A percentile compares a stretch with the other conserved stretches of the same genome.
Evolutionary conservation across 2,329 filamentous ascomycete genomes (phyloP).

Genomic region (Chalaropsis ovoidea): DNA sequence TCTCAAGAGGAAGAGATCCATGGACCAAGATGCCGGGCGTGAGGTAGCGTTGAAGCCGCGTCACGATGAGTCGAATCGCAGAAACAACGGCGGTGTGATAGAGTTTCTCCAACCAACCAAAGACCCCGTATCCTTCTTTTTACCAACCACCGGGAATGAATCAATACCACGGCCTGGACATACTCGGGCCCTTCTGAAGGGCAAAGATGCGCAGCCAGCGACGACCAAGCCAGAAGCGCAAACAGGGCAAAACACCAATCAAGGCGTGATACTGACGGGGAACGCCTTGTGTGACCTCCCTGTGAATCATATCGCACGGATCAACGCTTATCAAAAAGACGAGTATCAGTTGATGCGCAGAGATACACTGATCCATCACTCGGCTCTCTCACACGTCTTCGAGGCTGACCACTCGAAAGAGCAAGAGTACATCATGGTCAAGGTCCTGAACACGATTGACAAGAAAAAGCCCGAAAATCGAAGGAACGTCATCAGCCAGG

Average conservation of each 20-base stretch:
- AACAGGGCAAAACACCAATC: background rate
- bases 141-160: background rate
- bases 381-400: slow-evolving; percentile 14
- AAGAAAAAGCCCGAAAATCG: background rate
- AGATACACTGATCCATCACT: slow-evolving; percentile 8
- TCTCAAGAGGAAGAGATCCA: background rate
- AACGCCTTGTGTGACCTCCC: slow-evolving; percentile 4
- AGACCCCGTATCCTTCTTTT: background rate
- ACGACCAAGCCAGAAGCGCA: background rate
- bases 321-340: slow-evolving; percentile 3
- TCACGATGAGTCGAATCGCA: background rate
- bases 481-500: slow-evolving; percentile 40
- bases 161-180: background rate
- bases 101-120: background rate
- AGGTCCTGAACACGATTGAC: slow-evolving; percentile 11
- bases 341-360: slow-evolving; percentile 15
- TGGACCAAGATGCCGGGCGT: background rate
- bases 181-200: background rate
- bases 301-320: background rate
- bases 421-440: slow-evolving; percentile 17
- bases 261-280: background rate
- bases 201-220: background rate
- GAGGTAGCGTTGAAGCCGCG: background rate
- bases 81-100: background rate
- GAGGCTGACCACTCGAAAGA: background rate